Evolutionary conservation across 1,139 yeast genomes (phyloP), one percentile per base, ranked within the genome.

Genomic region (Lodderomyces beijingensis): DNA sequence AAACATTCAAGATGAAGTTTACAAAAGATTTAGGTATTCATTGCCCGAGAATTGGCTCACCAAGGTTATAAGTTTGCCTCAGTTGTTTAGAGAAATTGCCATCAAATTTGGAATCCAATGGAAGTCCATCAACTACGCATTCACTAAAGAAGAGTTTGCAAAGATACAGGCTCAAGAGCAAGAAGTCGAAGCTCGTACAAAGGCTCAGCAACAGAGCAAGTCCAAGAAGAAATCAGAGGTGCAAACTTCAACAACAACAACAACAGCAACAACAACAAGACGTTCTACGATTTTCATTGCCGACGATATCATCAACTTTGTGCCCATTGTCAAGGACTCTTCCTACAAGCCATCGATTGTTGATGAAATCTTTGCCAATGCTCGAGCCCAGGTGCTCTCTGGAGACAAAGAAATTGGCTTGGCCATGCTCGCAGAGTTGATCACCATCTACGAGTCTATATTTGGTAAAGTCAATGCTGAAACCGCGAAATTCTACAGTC

Each of bases 61-160:
- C 3, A 32, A 46, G 1, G 33, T 41, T 22, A 44, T 69, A 30
- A 60, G 56, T 26, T 67, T 72, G 11, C 44, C 61, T 18, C 72
- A 73, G 38, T 53, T 87, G 35, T 65, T 86, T 51, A 77, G 91
- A 61, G 87, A 81, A 43, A 68, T 88, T 40, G 79, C 95, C 11
- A 50, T 68, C 36, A 82, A 84, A 58, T 76, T 80, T 45, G 98
- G 98, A 60, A 75, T 91, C 38, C 98, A 91, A 63, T 82, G 95
- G 86, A 62, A 65, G 44, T 56, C 74, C n/a, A 68, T 62, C 41
- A 56, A 64, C 13, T 80, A 74, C 51, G 62, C 56, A 10, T 77
- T 77, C 51, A 66, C 75, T 26, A 52, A 53, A 34, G 74, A 66
- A 32, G 60, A 59, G 17, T 67, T 72, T 39, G 62, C 54, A 25